Evolutionary conservation across 2,329 filamentous ascomycete species (phyloP).

Genomic region (Lomentospora prolificans): DNA sequence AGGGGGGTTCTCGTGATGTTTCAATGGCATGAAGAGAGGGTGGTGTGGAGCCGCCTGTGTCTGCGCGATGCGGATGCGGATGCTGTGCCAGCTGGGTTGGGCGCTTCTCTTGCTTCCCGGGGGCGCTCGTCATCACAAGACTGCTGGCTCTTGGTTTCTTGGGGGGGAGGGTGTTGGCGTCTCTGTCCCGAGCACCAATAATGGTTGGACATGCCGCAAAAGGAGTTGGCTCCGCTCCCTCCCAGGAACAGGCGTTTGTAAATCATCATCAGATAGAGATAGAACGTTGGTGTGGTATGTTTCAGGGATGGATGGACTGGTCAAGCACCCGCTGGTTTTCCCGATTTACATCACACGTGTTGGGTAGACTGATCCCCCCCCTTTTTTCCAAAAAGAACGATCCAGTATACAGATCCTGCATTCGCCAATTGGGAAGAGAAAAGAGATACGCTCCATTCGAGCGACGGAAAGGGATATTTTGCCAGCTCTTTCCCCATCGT

Average conservation of each 20-base stretch:
- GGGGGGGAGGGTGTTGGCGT: too few relatives aligned
- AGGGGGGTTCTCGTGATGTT: conserved; percentile 1
- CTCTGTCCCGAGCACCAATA: background rate
- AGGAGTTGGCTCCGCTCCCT: background rate
- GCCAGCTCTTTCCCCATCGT: background rate
- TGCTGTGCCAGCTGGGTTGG: background rate
- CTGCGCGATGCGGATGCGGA: too few relatives aligned
- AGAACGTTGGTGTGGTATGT: background rate
- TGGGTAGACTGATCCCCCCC: too few relatives aligned
- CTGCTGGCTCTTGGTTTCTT: too few relatives aligned
- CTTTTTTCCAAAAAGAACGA: too few relatives aligned
- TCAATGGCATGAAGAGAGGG: background rate
- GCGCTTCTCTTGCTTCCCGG: background rate
- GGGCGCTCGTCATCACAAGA: background rate
- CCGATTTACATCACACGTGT: background rate
- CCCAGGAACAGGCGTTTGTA: background rate
- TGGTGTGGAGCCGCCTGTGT: background rate
- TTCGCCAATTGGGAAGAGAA: background rate
- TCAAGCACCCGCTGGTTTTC: background rate
- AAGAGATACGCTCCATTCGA: background rate
- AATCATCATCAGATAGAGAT: background rate
- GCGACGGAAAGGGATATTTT: background rate
- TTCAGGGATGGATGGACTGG: background rate
- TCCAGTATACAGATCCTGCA: background rate
- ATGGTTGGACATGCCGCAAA: background rate